Percentiles rank a stretch among this genome's conserved stretches.
phyloP scores from a whole-genome alignment of 352 stramenopile species.

The Globisporangium emineosum region DNA sequence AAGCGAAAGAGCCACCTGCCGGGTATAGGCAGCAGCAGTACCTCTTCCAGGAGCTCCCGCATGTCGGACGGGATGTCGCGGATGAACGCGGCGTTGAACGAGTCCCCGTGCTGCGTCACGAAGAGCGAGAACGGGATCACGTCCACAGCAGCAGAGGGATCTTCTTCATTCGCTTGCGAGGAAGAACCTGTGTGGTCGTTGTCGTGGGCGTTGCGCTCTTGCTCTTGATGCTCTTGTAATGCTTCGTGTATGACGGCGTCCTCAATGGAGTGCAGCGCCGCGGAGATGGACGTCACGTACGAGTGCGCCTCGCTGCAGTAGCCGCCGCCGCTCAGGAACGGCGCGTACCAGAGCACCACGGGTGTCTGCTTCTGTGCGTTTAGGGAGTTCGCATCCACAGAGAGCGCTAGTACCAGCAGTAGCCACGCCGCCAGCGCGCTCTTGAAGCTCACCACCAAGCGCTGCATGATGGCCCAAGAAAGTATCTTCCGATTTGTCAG shows the following conservation, averaged over 20 bases:
- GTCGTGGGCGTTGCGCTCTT: neutral
- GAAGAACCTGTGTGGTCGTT: neutral
- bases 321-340: slow-evolving; percentile 89
- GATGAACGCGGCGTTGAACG: slow-evolving; percentile 65
- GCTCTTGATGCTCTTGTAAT: neutral
- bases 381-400: neutral
- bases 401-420: neutral
- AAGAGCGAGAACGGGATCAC: slow-evolving; percentile 45
- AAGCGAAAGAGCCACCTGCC: neutral
- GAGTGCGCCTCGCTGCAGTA: slow-evolving; percentile 92
- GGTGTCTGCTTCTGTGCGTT: slow-evolving; percentile 16
- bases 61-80: slow-evolving; percentile 48
- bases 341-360: slow-evolving; percentile 85
- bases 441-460: neutral
- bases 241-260: neutral
- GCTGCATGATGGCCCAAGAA: neutral
- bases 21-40: slow-evolving; percentile 8
- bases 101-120: slow-evolving; percentile 68
- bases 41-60: slow-evolving; percentile 40
- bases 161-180: neutral
- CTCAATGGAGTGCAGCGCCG: slow-evolving; percentile 19
- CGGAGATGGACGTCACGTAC: slow-evolving; percentile 69
- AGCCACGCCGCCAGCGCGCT: neutral
- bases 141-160: neutral
- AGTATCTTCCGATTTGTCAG: neutral